Percentiles rank a stretch among this genome's conserved stretches.
These are phyloP conservation scores for Pythium monospermum DNA, from an alignment of 352 stramenopile genomes.

Conservation along the genomic window DNA sequence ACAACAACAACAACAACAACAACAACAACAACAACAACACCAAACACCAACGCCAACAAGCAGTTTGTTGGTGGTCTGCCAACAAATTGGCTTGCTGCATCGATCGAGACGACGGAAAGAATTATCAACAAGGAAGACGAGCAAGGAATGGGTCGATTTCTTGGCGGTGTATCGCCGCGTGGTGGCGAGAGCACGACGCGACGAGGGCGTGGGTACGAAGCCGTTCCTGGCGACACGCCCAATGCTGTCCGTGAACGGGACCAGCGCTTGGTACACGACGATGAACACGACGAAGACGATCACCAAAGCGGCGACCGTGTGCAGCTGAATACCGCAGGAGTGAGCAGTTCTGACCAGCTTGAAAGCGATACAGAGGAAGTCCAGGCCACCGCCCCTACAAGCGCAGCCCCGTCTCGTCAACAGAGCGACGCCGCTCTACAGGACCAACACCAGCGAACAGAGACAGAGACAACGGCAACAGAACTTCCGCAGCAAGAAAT, in stretches of 20 bases:
- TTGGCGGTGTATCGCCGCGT: constrained; percentile 31
- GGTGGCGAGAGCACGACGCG: constrained; percentile 23
- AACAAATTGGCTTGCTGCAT: too few species aligned
- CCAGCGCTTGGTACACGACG: constrained; percentile 23
- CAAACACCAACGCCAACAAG: background rate
- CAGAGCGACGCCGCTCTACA: constrained; percentile 5
- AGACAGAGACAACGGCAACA: background rate
- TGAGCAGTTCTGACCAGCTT: constrained; percentile 10
- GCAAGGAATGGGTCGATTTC: constrained; percentile 50
- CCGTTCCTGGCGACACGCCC: constrained; percentile 30
- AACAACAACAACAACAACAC: background rate
- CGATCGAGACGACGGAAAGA: constrained; percentile 1
- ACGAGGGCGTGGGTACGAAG: constrained; percentile 48
- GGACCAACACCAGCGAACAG: background rate
- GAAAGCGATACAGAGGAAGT: constrained; percentile 7
- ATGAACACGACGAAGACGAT: constrained; percentile 17
- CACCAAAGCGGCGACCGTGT: constrained; percentile 24
- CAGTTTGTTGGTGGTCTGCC: background rate
- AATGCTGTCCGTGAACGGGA: constrained; percentile 32
- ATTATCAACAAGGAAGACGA: background rate
- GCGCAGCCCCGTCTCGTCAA: background rate
- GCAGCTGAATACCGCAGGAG: constrained; percentile 5
- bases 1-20: background rate
- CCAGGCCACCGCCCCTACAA: background rate
- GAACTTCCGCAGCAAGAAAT: background rate